Evolutionary conservation across 2,329 filamentous ascomycete species (phyloP).

Genomic region (Talaromyces sp.): DNA sequence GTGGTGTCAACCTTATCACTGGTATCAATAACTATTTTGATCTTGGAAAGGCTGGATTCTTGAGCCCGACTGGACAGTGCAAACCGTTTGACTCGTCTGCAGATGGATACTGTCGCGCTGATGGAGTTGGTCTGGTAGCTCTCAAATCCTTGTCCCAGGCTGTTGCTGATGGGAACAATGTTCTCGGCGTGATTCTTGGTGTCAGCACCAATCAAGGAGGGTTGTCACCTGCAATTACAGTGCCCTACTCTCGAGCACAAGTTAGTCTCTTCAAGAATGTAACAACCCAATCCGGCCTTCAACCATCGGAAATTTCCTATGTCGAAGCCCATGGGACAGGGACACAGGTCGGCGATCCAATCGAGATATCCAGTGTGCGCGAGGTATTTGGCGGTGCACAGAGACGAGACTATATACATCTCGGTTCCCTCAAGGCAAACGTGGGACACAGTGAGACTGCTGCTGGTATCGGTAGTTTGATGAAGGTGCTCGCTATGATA

Average conservation of each 20-base stretch:
- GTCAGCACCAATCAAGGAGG: constrained; percentile 28
- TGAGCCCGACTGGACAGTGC: constrained; percentile 48
- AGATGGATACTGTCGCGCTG: constrained; percentile 48
- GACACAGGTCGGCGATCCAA: constrained; percentile 21
- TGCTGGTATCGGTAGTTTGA: constrained; percentile 33
- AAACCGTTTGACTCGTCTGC: constrained; percentile 43
- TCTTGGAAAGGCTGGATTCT: constrained; percentile 36
- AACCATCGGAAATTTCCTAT: constrained; percentile 17
- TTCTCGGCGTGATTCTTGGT: constrained; percentile 31
- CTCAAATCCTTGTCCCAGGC: constrained; percentile 48
- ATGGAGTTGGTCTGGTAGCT: constrained; percentile 46
- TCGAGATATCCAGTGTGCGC: constrained; percentile 10
- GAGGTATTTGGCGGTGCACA: constrained; percentile 3
- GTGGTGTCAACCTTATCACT: constrained; percentile 22
- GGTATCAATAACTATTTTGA: constrained; percentile 29
- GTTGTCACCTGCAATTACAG: constrained; percentile 21
- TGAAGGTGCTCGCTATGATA: constrained; percentile 39
- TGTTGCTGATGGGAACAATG: constrained; percentile 37
- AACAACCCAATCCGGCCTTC: constrained; percentile 31
- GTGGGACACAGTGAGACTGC: constrained; percentile 28
- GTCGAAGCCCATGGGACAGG: constrained; percentile 40
- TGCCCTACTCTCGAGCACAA: constrained; percentile 30
- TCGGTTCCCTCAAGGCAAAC: constrained; percentile 18
- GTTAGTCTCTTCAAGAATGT: constrained; percentile 29
- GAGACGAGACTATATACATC: constrained; percentile 9